A percentile compares a stretch with the other conserved stretches of the same genome.
Conservation (phyloP, 352 stramenopile species). For the Peronosclerospora sorghi region DNA sequence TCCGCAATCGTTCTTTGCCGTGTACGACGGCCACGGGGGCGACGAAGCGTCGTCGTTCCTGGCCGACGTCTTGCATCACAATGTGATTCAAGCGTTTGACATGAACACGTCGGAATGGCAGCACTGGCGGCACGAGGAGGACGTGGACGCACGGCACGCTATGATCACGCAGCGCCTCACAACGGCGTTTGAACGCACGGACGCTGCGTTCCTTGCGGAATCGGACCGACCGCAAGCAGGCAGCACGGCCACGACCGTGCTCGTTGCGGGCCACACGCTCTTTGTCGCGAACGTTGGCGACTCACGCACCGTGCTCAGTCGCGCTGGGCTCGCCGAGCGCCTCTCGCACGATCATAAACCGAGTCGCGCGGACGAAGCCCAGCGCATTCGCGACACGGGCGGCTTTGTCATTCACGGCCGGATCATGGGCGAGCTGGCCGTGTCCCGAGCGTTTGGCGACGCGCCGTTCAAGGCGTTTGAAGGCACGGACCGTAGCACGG, state of each 20-base stretch:
- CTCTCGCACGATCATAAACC: constrained; percentile 97
- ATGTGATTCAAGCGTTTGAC: constrained; percentile 50
- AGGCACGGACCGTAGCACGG: constrained; percentile 33
- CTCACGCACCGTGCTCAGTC: constrained; percentile 89
- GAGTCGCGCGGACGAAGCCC: constrained; percentile 85
- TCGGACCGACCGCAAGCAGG: constrained; percentile 71
- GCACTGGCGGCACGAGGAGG: constrained; percentile 18
- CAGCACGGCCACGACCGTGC: constrained; percentile 90
- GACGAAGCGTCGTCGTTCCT: constrained; percentile 89
- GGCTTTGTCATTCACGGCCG: constrained; percentile 84
- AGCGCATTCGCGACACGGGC: constrained; percentile 90
- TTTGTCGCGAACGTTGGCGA: constrained; percentile 96
- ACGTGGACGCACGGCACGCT: constrained; percentile 33
- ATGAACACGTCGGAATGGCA: constrained; percentile 36
- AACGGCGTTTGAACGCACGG: constrained; percentile 51
- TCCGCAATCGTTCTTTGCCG: constrained; percentile 90
- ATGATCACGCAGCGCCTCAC: constrained; percentile 42
- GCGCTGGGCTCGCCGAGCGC: constrained; percentile 75
- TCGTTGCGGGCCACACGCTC: constrained; percentile 87
- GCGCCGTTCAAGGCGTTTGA: constrained; percentile 94
- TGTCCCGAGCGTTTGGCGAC: constrained; percentile 82
- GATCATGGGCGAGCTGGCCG: constrained; percentile 88
- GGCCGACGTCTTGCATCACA: constrained; percentile 57
- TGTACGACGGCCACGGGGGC: constrained; percentile 96
- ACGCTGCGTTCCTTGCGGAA: constrained; percentile 57